Percentiles rank a stretch among this genome's conserved stretches.
These are phyloP conservation scores for Obelidium mucronatum DNA, from an alignment of 192 early-diverging fungal species.

Conservation along the genomic window DNA sequence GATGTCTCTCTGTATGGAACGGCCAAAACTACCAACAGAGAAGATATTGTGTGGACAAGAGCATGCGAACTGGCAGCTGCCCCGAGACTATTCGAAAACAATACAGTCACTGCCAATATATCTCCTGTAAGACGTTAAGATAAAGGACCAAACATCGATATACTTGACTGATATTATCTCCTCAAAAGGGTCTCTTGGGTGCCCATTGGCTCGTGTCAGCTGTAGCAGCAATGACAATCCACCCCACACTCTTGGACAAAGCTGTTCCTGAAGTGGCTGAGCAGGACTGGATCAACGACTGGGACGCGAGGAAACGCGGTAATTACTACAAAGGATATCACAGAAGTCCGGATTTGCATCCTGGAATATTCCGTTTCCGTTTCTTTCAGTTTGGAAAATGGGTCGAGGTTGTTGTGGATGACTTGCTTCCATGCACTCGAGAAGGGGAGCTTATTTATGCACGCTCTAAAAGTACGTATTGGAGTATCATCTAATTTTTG, in stretches of 20 bases:
- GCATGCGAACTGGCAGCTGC: conserved; percentile 33
- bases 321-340: conserved; percentile 43
- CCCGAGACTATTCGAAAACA: conserved; percentile 25
- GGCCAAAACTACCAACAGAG: neutral
- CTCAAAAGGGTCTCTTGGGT: conserved; percentile 27
- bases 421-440: conserved; percentile 53
- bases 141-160: neutral
- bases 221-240: conserved; percentile 38
- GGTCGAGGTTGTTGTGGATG: conserved; percentile 62
- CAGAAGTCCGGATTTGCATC: conserved; percentile 45
- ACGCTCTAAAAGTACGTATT: conserved; percentile 39
- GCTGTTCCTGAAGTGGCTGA: conserved; percentile 34
- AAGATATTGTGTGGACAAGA: conserved; percentile 38
- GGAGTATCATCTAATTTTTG: too few relatives aligned
- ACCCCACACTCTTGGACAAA: conserved; percentile 29
- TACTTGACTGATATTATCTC: neutral
- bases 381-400: conserved; percentile 58
- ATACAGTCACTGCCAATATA: conserved; percentile 14
- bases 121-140: neutral
- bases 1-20: conserved; percentile 23
- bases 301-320: conserved; percentile 19
- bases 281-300: conserved; percentile 41
- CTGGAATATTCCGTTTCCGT: conserved; percentile 55
- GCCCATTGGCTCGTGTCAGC: conserved; percentile 35
- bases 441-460: conserved; percentile 48